phyloP scores from a whole-genome alignment of 2,329 filamentous ascomycete species.

The Pseudogymnoascus sp. region DNA sequence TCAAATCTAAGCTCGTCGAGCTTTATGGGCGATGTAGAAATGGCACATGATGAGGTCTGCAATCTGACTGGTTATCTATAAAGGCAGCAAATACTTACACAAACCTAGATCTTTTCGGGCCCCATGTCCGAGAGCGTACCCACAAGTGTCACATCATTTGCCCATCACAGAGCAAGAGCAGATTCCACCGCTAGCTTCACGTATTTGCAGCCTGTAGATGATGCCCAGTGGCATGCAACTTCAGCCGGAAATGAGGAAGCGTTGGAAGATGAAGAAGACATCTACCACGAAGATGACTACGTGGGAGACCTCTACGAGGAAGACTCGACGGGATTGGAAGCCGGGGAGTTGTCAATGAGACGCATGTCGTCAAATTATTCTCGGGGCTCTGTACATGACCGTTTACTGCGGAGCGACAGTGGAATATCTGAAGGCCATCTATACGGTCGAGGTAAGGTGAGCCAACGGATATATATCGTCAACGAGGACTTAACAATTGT shows the following conservation, averaged over 20 bases:
- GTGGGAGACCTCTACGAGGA: constrained; percentile 24
- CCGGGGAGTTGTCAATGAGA: constrained; percentile 37
- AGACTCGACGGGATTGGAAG: constrained; percentile 27
- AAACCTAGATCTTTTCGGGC: constrained; percentile 65
- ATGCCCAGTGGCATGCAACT: constrained; percentile 35
- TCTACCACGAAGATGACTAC: constrained; percentile 32
- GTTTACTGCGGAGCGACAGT: constrained; percentile 66
- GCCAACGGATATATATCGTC: constrained; percentile 85
- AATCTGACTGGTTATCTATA: constrained; percentile 6
- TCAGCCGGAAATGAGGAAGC: constrained; percentile 28
- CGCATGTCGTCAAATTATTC: constrained; percentile 56
- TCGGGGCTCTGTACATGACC: constrained; percentile 46
- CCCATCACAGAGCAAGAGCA: constrained; percentile 69
- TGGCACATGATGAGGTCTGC: constrained; percentile 85
- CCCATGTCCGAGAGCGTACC: constrained; percentile 95
- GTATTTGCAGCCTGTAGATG: constrained; percentile 68
- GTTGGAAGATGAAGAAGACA: constrained; percentile 31
- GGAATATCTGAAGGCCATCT: constrained; percentile 58
- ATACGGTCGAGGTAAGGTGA: constrained; percentile 53
- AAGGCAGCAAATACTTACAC: constrained; percentile 15
- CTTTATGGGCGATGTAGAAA: constrained; percentile 92
- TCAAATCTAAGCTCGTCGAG: constrained; percentile 69
- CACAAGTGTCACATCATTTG: constrained; percentile 85
- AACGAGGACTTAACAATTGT: constrained; percentile 93
- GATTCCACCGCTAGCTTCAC: constrained; percentile 85